These are phyloP conservation scores for Neopestalotiopsis rosae DNA, from an alignment of 2,329 filamentous ascomycete species.

Conservation along the genomic window DNA sequence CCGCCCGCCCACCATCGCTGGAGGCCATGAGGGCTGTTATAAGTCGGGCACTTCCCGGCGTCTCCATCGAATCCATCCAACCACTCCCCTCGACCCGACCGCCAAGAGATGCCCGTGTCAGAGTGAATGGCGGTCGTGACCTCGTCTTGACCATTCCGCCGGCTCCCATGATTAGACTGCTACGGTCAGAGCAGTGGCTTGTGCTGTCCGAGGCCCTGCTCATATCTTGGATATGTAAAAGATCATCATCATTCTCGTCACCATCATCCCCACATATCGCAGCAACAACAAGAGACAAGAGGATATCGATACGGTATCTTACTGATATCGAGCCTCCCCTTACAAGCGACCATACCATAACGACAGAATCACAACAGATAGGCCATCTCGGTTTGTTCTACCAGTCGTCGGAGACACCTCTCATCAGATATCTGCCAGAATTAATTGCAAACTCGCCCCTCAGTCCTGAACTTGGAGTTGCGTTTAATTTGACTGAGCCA, in stretches of 20 bases:
- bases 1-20: constrained; percentile 32
- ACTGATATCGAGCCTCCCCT: not conserved
- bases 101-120: constrained; percentile 49
- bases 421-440: constrained; percentile 44
- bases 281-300: constrained; percentile 14
- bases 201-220: constrained; percentile 50
- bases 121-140: constrained; percentile 44
- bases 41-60: constrained; percentile 36
- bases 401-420: not conserved
- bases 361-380: too few relatives aligned
- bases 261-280: not conserved
- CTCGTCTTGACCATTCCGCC: constrained; percentile 51
- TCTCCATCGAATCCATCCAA: constrained; percentile 39
- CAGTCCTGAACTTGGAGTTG: constrained; percentile 34
- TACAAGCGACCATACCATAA: not conserved
- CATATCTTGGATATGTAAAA: constrained; percentile 48
- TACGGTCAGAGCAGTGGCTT: constrained; percentile 52
- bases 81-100: constrained; percentile 35
- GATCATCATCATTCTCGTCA: constrained; percentile 19
- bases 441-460: constrained; percentile 44
- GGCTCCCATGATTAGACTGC: constrained; percentile 45
- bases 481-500: constrained; percentile 50
- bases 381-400: not conserved
- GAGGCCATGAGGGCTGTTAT: constrained; percentile 43
- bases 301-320: constrained; percentile 13